Conservation (phyloP, 805 yeast genomes). For the Diddensiella santjacobensis region DNA sequence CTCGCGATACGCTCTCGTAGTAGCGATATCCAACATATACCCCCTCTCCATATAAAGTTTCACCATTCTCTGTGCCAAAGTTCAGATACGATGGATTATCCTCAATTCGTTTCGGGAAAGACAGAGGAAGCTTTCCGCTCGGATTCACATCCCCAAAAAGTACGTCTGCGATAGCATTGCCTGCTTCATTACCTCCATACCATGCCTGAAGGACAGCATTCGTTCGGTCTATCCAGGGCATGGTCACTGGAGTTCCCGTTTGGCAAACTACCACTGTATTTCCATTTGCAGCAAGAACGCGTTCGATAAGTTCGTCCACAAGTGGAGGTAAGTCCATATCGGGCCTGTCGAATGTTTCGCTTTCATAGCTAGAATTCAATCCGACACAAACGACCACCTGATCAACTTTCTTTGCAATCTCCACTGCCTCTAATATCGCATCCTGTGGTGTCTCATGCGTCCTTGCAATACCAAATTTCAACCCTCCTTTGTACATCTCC, state of each 20-base stretch:
- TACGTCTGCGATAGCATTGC: conserved; percentile 60
- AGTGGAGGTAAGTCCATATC: conserved; percentile 49
- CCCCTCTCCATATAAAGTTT: conserved; percentile 60
- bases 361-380: conserved; percentile 52
- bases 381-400: conserved; percentile 53
- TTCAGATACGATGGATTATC: conserved; percentile 57
- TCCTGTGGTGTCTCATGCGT: conserved; percentile 34
- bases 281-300: conserved; percentile 44
- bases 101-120: conserved; percentile 49
- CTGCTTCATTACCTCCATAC: conserved; percentile 56
- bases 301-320: conserved; percentile 44
- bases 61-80: conserved; percentile 49
- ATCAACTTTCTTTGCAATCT: conserved; percentile 47
- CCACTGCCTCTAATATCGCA: conserved; percentile 47
- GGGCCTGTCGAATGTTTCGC: conserved; percentile 56
- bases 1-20: conserved; percentile 50
- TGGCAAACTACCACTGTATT: conserved; percentile 53
- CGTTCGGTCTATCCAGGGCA: conserved; percentile 49
- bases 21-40: conserved; percentile 60
- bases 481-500: conserved; percentile 37
- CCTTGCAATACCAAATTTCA: conserved; percentile 29
- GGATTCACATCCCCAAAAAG: conserved; percentile 59
- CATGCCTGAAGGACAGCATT: conserved; percentile 49
- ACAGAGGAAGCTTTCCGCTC: conserved; percentile 52
- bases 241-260: conserved; percentile 58